Conservation (phyloP, 306 rosid genomes). For the Heteromeles arbutifolia region DNA sequence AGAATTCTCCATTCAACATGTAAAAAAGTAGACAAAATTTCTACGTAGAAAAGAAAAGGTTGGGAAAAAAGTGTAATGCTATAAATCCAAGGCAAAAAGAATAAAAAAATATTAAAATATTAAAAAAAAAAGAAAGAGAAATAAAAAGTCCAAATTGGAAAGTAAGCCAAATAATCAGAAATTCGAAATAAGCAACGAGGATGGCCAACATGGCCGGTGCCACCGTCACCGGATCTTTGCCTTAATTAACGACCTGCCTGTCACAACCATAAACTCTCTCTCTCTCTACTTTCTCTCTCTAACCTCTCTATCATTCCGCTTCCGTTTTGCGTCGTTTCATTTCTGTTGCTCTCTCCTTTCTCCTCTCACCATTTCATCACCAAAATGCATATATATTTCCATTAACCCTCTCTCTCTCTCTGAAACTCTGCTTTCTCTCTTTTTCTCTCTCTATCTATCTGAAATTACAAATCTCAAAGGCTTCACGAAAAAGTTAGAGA, state of each 20-base stretch:
- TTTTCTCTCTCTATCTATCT: slow-evolving; percentile 23
- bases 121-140: not conserved
- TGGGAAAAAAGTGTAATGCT: not conserved
- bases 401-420: not conserved
- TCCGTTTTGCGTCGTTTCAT: not conserved
- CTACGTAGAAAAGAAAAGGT: not conserved
- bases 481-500: slow-evolving; percentile 71
- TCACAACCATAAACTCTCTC: slow-evolving; percentile 4
- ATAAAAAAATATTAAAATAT: not conserved
- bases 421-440: slow-evolving; percentile 18
- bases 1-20: not conserved
- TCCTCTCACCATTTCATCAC: slow-evolving; percentile 19
- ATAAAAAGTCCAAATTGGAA: not conserved
- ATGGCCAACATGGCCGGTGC: slow-evolving; percentile 50
- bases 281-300: not conserved
- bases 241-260: slow-evolving; percentile 50
- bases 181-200: slow-evolving; percentile 5
- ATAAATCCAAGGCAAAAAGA: not conserved
- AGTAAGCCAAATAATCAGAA: not conserved
- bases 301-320: not conserved
- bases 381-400: not conserved
- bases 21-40: not conserved
- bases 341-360: not conserved
- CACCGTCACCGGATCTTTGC: slow-evolving; percentile 44
- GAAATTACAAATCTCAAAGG: slow-evolving; percentile 58